Evolutionary conservation across 345 rosid genomes (phyloP).

Genomic region (Carallia brachiata): DNA sequence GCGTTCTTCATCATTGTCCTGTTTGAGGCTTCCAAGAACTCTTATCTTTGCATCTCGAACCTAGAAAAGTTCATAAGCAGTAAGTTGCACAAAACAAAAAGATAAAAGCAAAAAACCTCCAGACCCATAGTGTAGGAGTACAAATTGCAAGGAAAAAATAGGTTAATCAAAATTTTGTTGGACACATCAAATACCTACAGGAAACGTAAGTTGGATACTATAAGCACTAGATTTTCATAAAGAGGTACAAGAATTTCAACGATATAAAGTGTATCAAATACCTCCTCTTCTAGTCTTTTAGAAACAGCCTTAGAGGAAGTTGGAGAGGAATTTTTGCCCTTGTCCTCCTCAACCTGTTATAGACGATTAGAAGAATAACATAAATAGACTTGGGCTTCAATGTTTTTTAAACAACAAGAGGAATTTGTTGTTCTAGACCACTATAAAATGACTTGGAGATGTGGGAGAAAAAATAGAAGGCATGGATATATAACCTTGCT

Average conservation of each 20-base stretch:
- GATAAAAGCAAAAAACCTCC: constrained; percentile 7
- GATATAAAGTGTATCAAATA: constrained; percentile 23
- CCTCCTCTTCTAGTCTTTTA: constrained; percentile 87
- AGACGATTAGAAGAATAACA: background rate
- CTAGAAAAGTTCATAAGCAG: constrained; percentile 39
- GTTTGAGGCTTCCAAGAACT: constrained; percentile 69
- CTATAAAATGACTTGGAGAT: background rate
- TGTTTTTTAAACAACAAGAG: background rate
- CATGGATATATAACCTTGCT: constrained; percentile 52
- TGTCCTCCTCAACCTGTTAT: constrained; percentile 71
- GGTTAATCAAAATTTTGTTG: background rate
- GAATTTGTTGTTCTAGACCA: background rate
- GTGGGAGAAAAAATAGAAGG: background rate
- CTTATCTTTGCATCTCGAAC: constrained; percentile 83
- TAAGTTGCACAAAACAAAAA: constrained; percentile 4
- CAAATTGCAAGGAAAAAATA: background rate
- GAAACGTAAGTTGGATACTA: too few species aligned
- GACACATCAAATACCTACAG: too few species aligned
- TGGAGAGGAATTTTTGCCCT: constrained; percentile 57
- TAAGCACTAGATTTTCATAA: too few species aligned
- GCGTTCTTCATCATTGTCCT: constrained; percentile 67
- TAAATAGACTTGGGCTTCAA: background rate
- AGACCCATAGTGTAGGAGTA: background rate
- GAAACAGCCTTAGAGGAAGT: constrained; percentile 52
- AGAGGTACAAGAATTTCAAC: background rate